Base-by-base conservation (phyloP, 352 stramenopile species). In the Pythium chondricola region DNA sequence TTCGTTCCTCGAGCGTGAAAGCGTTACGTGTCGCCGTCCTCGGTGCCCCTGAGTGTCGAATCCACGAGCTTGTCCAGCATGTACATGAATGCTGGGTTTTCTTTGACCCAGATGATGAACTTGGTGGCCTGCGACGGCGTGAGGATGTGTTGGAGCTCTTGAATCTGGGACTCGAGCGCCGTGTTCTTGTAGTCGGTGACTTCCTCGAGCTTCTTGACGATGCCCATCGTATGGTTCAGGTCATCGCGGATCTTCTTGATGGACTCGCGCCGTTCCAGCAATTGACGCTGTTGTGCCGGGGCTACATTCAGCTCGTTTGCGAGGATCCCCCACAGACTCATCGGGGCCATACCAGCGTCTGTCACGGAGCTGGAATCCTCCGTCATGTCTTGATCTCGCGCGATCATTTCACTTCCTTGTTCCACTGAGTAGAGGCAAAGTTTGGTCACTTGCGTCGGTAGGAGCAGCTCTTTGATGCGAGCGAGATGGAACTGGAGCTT, bases 41-140 rank as follows among this genome's bases (percentile, higher is more conserved):
- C 47, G 48, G 60, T 52, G 20, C 33, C 52, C 10, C 52, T 40
- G 16, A 85, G 51, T 25, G 74, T 86, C 10, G 73, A 83, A 56
- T 88, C 73, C 39, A 88, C 76, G 22, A 90, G 55, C 47, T 85
- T 85, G 61, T 90, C 76, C 38, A 90, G 63, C 79, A 90, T 90
- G 54, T 90, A 90, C 79, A 90, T 90, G 52, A 90, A 88, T 17
- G 79, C 79, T 43, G 75, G 79, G 33, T 90, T 90, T 36, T 90
- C 74, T 48, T 90, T 90, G 14, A 90, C 79, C 79, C 79, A 90
- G 47, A 90, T 83, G 67, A 90, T 90, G 64, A 90, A 90, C 56
- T 82, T 87, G 53, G 79, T 87, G 21, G 76, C 73, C 48, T 90
- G 79, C 35, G 77, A 80, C 8, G 79, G 75, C 13, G 75, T 90